Base-by-base conservation (phyloP, 345 rosid species). In the Geranium rotundifolium region DNA sequence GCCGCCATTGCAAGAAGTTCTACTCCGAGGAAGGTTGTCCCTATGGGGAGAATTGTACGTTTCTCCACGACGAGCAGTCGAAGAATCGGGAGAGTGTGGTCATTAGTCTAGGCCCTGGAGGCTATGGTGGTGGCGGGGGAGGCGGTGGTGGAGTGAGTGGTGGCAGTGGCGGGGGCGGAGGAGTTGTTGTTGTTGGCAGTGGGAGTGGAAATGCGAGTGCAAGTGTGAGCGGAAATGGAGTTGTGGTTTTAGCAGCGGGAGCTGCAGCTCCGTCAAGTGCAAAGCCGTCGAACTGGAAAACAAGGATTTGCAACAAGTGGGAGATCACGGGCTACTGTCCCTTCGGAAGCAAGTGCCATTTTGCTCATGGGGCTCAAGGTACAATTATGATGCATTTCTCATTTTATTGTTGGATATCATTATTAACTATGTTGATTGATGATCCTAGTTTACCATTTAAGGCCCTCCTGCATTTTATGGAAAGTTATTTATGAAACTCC, bases 251-350 rank as follows among this genome's bases (percentile, higher is more conserved):
- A 5, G 79, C 54, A 16, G 75, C 72, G 16, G 76, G 19, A 75
- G 79, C 70, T 17, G 82, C 75, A 9, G 58, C 14, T 67, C 73
- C 29, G 19, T 65, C 73, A 4, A 80, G 77, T 65, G 56, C 80
- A 69, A 93, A 93, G 83, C 96, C 97, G 0, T 87, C 97, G 2
- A 93, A 88, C 77, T 93, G 99, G 99, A 93, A 93, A 72, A 90
- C 96, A 3, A 82, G 97, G 80, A 93, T 93, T 62, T 93, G 95
- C 65, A 93, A 93, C 67, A 93, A 93, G 76, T 90, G 96, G 97
- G 98, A 92, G 79, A 76, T 92, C 37, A 92, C 98, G 1, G 95
- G 96, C 5, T 89, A 89, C 68, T 89, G 98, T 65, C 98, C 96
- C 0, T 92, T 92, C 73, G 98, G 98, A 65, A 91, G 76, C 66